Percentiles rank a stretch among this genome's conserved stretches.
phyloP scores from a whole-genome alignment of 2,329 filamentous ascomycete species.

The Neurospora crassa region DNA sequence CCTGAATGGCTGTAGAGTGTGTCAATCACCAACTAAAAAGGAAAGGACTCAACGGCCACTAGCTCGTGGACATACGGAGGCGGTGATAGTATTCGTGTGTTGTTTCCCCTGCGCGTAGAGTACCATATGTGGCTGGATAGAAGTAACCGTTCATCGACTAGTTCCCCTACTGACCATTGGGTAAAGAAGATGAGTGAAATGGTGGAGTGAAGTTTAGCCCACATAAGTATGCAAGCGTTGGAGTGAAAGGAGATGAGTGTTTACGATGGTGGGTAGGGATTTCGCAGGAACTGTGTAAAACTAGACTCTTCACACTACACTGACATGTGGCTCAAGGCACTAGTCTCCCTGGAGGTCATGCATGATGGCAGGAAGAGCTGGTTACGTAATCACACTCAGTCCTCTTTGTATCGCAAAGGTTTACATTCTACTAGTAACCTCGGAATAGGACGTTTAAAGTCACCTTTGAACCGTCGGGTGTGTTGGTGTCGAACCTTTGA shows the following conservation, averaged over 20 bases:
- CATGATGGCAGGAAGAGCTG: neutral
- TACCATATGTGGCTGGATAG: neutral
- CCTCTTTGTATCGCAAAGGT: neutral
- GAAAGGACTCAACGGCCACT: neutral
- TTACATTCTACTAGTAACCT: neutral
- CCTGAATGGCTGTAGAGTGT: neutral
- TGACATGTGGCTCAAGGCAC: neutral
- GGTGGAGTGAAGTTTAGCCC: neutral
- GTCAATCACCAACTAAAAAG: neutral
- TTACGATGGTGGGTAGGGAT: neutral
- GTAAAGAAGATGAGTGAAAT: neutral
- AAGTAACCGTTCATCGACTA: neutral
- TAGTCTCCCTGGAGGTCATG: neutral
- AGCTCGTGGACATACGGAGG: neutral
- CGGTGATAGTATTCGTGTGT: neutral
- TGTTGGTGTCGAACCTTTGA: neutral
- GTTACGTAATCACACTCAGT: neutral
- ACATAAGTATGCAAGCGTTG: neutral
- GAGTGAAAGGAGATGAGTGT: neutral
- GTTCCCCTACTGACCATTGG: neutral
- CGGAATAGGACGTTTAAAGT: neutral
- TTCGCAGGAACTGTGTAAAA: neutral
- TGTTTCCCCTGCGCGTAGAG: no score
- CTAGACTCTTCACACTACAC: neutral
- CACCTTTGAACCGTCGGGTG: neutral